Evolutionary conservation across 139 green algal species (phyloP).

Genomic region (Raphidocelis subcapitata): DNA sequence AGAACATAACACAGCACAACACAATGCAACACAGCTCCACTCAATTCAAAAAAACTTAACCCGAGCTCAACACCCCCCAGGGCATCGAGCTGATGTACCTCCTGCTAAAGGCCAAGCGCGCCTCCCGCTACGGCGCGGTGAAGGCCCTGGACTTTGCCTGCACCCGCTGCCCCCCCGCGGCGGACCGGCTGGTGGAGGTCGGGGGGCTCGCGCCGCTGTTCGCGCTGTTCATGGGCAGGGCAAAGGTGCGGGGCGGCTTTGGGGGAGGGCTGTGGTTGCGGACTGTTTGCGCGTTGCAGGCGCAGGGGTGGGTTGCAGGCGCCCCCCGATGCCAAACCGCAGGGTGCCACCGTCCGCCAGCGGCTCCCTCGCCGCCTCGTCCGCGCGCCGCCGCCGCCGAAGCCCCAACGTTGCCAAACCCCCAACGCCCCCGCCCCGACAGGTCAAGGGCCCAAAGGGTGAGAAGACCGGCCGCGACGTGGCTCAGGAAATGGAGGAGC

Average conservation of each 20-base stretch:
- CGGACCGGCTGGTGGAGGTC: constrained; percentile 57
- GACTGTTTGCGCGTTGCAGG: too few relatives aligned
- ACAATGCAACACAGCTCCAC: background rate
- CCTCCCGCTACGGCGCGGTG: constrained; percentile 68
- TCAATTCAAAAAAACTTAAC: constrained; percentile 12
- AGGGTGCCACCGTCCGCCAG: too few relatives aligned
- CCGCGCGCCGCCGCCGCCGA: too few relatives aligned
- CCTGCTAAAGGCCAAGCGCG: constrained; percentile 78
- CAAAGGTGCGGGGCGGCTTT: constrained; percentile 42
- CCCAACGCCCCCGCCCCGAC: background rate
- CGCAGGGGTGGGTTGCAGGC: too few relatives aligned
- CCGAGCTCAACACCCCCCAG: constrained; percentile 4
- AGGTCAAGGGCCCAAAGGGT: constrained; percentile 42
- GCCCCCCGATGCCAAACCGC: too few relatives aligned
- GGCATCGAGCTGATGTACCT: constrained; percentile 95
- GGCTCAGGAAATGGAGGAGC: constrained; percentile 85
- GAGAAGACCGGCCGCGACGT: constrained; percentile 38
- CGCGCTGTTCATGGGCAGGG: constrained; percentile 94
- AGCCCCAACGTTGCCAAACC: too few relatives aligned
- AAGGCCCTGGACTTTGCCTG: constrained; percentile 90
- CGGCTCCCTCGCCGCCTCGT: too few relatives aligned
- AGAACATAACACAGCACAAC: background rate
- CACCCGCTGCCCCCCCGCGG: constrained; percentile 40
- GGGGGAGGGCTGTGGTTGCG: too few relatives aligned
- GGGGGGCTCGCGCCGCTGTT: constrained; percentile 88